Evolutionary conservation across 768 basidiomycete species (phyloP).

Genomic region (Leccinum imitatum): DNA sequence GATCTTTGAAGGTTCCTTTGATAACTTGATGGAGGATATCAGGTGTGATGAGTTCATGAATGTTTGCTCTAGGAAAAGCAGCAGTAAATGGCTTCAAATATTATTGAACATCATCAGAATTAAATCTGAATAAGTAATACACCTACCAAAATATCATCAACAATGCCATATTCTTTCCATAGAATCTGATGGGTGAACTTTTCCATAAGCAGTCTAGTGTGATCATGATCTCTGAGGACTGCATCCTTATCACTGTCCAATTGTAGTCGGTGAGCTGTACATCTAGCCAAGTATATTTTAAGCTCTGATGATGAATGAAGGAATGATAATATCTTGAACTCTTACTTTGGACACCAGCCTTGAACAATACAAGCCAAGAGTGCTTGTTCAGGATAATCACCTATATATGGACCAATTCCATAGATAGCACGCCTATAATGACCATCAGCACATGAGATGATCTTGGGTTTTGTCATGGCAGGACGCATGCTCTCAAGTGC

Average conservation of each 20-base stretch:
- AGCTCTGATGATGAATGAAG: neutral
- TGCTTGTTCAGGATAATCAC: conserved; percentile 40
- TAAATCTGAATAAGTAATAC: neutral
- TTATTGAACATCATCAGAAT: neutral
- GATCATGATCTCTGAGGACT: neutral
- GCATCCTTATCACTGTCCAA: neutral
- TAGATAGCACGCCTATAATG: conserved; percentile 16
- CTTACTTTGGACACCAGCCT: conserved; percentile 3
- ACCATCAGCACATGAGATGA: conserved; percentile 21
- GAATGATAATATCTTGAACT: neutral
- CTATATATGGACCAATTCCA: conserved; percentile 39
- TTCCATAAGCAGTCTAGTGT: neutral
- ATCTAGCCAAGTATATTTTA: neutral
- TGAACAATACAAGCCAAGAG: conserved; percentile 14
- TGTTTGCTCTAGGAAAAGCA: neutral
- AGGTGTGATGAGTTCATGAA: neutral
- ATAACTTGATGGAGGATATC: neutral
- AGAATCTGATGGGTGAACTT: neutral
- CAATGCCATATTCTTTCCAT: neutral
- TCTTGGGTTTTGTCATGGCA: neutral
- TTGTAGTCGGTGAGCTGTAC: neutral
- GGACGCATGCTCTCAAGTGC: neutral
- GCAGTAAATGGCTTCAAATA: neutral
- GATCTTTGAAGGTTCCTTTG: no score
- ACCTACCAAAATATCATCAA: neutral